Evolutionary conservation across 495 filamentous ascomycete species (phyloP).

Genomic region (Penicillium diatomitis): DNA sequence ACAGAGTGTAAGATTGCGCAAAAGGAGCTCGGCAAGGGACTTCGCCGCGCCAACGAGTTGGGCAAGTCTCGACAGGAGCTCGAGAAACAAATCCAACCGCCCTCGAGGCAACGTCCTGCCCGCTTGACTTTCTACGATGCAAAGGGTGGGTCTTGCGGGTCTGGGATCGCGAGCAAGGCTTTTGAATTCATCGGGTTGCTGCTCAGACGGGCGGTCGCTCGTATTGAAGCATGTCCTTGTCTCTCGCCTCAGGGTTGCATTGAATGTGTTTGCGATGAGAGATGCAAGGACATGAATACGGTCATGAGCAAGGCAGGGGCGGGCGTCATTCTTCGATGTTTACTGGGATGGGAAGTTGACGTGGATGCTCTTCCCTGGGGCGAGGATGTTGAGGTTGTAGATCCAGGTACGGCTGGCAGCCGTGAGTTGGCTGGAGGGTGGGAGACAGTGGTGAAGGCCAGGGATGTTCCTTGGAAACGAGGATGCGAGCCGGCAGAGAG

Average conservation of each 20-base stretch:
- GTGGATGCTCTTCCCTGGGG: conserved; percentile 80
- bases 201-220: conserved; percentile 65
- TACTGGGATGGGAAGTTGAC: conserved; percentile 63
- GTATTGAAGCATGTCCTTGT: conserved; percentile 66
- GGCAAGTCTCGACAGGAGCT: conserved; percentile 3
- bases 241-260: conserved; percentile 60
- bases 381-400: conserved; percentile 38
- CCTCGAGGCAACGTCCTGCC: conserved; percentile 73
- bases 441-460: conserved; percentile 74
- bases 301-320: conserved; percentile 92
- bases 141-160: conserved; percentile 74
- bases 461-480: conserved; percentile 45
- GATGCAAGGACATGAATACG: conserved; percentile 79
- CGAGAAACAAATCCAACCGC: conserved; percentile 26
- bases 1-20: conserved; percentile 94
- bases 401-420: conserved; percentile 25
- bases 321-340: conserved; percentile 63
- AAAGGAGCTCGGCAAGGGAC: conserved; percentile 41
- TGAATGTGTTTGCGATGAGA: conserved; percentile 79
- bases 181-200: conserved; percentile 85
- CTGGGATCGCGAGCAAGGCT: conserved; percentile 80
- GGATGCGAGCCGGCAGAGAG: conserved; percentile 19
- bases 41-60: conserved; percentile 20
- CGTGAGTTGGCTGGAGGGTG: conserved; percentile 57
- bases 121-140: conserved; percentile 91